Evolutionary conservation across 768 basidiomycete species (phyloP).

Genomic region (Phylloporus sp.): DNA sequence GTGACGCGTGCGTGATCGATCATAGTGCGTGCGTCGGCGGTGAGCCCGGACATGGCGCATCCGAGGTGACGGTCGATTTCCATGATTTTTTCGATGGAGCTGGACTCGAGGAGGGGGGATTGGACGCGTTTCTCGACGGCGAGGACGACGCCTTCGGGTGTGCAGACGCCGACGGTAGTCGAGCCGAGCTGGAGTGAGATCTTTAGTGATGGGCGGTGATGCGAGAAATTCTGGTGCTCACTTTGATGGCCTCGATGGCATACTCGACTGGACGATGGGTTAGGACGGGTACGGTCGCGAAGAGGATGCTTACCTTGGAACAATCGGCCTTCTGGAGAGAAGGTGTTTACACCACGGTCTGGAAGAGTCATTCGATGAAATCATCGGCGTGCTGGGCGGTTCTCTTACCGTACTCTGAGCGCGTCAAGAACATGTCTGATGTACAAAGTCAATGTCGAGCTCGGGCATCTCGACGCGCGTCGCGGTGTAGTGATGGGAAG

Average conservation of each 20-base stretch:
- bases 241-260: slow-evolving; percentile 99
- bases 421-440: slow-evolving; percentile 89
- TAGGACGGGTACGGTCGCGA: slow-evolving; percentile 5
- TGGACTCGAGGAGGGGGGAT: slow-evolving; percentile 90
- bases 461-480: slow-evolving; percentile 33
- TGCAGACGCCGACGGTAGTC: slow-evolving; percentile 93
- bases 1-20: slow-evolving; percentile 99
- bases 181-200: slow-evolving; percentile 74
- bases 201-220: neutral
- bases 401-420: slow-evolving; percentile 83
- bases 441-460: slow-evolving; percentile 7
- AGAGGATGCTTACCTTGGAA: slow-evolving; percentile 78
- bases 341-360: slow-evolving; percentile 99
- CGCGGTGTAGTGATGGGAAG: slow-evolving; percentile 27
- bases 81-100: slow-evolving; percentile 99
- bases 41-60: slow-evolving; percentile 96
- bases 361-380: neutral
- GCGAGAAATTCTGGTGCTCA: slow-evolving; percentile 26
- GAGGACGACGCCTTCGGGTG: slow-evolving; percentile 84
- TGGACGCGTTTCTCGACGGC: slow-evolving; percentile 99
- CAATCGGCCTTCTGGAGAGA: slow-evolving; percentile 95
- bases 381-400: neutral
- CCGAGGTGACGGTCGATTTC: slow-evolving; percentile 96
- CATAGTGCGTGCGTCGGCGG: slow-evolving; percentile 98
- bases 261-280: slow-evolving; percentile 73